phyloP scores from a whole-genome alignment of 2,329 filamentous ascomycete species.

The Phyllosticta citriasiana region DNA sequence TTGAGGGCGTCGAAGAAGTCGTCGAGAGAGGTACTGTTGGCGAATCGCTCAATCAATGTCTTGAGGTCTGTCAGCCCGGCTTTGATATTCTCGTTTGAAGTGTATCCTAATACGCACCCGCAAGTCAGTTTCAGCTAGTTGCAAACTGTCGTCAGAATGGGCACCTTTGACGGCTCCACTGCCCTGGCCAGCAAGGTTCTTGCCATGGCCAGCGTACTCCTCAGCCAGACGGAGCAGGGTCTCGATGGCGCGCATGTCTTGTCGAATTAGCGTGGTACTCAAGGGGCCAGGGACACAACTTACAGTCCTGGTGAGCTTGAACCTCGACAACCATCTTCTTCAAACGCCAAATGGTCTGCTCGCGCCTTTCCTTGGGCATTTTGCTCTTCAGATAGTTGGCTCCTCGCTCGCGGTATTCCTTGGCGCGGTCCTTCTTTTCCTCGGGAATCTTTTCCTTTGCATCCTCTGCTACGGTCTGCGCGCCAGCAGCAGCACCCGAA shows the following conservation, averaged over 20 bases:
- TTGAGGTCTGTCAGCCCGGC: conserved; percentile 45
- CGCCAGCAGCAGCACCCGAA: conserved; percentile 39
- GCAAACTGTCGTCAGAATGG: conserved; percentile 52
- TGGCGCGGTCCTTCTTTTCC: conserved; percentile 34
- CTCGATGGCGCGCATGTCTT: conserved; percentile 77
- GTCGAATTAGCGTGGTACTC: conserved; percentile 17
- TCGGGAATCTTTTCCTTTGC: conserved; percentile 55
- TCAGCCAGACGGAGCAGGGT: conserved; percentile 78
- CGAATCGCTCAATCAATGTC: conserved; percentile 87
- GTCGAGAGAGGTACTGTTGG: conserved; percentile 83
- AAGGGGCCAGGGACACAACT: conserved; percentile 18
- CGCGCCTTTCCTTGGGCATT: conserved; percentile 83
- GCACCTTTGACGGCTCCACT: conserved; percentile 63
- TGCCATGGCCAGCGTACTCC: conserved; percentile 69
- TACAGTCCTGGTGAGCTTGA: conserved; percentile 85
- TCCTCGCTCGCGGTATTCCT: conserved; percentile 40
- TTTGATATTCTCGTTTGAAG: conserved; percentile 18
- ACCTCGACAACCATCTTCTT: conserved; percentile 99
- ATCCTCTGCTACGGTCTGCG: conserved; percentile 32
- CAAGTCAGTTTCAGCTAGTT: conserved; percentile 67
- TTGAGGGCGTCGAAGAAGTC: conserved; percentile 80
- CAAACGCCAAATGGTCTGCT: conserved; percentile 82
- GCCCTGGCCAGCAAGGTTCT: conserved; percentile 52
- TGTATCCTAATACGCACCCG: conserved; percentile 47
- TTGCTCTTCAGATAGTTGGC: conserved; percentile 75